A percentile compares a stretch with the other conserved stretches of the same genome.
Conservation (phyloP, 2,329 filamentous ascomycete species). For the Epichloe bromicola region DNA sequence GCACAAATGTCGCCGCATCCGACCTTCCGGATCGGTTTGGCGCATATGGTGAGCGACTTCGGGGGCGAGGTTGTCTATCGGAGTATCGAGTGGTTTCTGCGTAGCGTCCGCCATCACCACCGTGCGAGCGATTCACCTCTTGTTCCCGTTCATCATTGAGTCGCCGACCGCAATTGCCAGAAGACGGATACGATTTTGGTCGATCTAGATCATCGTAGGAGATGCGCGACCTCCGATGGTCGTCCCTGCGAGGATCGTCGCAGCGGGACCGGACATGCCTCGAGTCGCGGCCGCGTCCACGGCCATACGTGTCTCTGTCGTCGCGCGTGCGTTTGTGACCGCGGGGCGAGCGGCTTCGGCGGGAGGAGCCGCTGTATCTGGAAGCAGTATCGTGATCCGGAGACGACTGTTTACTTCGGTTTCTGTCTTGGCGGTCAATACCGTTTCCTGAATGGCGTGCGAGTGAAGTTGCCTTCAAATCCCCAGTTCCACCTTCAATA, state of each 20-base stretch:
- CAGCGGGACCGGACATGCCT: conserved; percentile 49
- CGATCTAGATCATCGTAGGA: conserved; percentile 47
- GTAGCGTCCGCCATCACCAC: conserved; percentile 22
- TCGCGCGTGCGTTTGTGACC: conserved; percentile 56
- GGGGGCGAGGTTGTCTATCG: conserved; percentile 43
- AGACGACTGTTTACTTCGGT: conserved; percentile 47
- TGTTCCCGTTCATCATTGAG: conserved; percentile 30
- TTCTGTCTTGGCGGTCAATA: conserved; percentile 91
- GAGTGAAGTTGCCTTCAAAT: conserved; percentile 79
- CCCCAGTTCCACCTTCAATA: conserved; percentile 52
- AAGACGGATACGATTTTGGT: conserved; percentile 21
- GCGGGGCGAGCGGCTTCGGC: conserved; percentile 46
- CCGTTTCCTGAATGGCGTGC: conserved; percentile 60
- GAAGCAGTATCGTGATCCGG: conserved; percentile 37
- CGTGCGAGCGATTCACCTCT: conserved; percentile 9
- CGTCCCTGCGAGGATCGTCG: conserved; percentile 40
- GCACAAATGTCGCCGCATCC: conserved; percentile 21
- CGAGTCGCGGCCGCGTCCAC: conserved; percentile 32
- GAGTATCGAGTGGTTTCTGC: conserved; percentile 19
- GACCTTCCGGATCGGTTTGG: conserved; percentile 24
- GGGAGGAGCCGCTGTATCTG: conserved; percentile 27
- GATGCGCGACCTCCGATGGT: conserved; percentile 32
- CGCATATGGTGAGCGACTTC: conserved; percentile 37
- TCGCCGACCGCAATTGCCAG: conserved; percentile 1
- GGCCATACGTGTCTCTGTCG: conserved; percentile 44